These are phyloP conservation scores for Eutrema japonicum DNA, from an alignment of 345 rosid genomes.

Conservation along the genomic window DNA sequence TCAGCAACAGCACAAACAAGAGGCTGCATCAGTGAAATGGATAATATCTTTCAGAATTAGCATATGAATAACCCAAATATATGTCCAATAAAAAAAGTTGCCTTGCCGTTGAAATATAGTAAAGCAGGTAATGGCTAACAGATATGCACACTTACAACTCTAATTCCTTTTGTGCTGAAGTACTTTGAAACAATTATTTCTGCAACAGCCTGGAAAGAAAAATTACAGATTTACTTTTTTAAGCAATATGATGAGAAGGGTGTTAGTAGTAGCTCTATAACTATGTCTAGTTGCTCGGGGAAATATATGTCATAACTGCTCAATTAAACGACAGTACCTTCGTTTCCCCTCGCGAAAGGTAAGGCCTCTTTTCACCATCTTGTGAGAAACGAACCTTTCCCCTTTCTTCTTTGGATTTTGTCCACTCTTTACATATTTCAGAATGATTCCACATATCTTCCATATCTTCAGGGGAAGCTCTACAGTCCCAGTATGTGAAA, in stretches of 20 bases:
- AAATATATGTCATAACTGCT: constrained; percentile 13
- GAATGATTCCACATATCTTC: constrained; percentile 77
- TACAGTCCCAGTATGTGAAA: constrained; percentile 65
- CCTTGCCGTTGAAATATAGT: constrained; percentile 7
- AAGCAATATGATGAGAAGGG: constrained; percentile 20
- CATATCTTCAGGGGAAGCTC: constrained; percentile 85
- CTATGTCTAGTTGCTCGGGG: not conserved
- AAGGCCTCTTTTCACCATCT: constrained; percentile 63
- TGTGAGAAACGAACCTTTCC: constrained; percentile 84
- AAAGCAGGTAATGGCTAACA: constrained; percentile 15
- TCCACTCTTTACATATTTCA: constrained; percentile 78
- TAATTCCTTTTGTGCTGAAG: constrained; percentile 69
- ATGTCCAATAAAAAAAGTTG: not conserved
- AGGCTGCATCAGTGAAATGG: constrained; percentile 50
- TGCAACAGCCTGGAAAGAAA: constrained; percentile 70
- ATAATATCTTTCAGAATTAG: not conserved
- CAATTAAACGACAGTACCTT: constrained; percentile 56
- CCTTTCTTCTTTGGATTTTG: constrained; percentile 63
- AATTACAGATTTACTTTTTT: not conserved
- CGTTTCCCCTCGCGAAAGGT: constrained; percentile 73
- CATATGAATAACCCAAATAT: not conserved
- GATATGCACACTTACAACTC: constrained; percentile 63
- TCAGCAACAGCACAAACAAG: constrained; percentile 85
- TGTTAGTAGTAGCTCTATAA: not conserved
- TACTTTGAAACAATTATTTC: constrained; percentile 74